Evolutionary conservation across 116 monocot genomes (phyloP).

Genomic region (Papilionanthe hybrid): DNA sequence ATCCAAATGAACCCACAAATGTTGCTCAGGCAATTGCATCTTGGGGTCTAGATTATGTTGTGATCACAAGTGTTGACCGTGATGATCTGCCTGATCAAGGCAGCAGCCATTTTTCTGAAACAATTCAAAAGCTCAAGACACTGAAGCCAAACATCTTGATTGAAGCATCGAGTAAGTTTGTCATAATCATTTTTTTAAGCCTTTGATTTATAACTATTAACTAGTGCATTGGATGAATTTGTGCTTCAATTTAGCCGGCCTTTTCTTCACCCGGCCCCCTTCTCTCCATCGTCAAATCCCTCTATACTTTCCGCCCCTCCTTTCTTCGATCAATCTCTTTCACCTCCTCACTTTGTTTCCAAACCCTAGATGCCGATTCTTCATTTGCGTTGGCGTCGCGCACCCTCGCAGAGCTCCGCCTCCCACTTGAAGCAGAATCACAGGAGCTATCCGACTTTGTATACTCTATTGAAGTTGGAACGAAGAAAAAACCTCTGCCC

Average conservation of each 20-base stretch:
- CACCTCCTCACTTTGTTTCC: slow-evolving; percentile 2
- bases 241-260: background rate
- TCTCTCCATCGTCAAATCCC: slow-evolving; percentile 25
- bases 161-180: slow-evolving; percentile 76
- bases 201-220: no score
- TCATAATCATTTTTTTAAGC: background rate
- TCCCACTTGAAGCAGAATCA: slow-evolving; percentile 52
- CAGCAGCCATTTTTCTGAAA: slow-evolving; percentile 85
- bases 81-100: slow-evolving; percentile 95
- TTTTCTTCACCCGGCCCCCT: slow-evolving; percentile 23
- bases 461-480: slow-evolving; percentile 85
- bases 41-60: slow-evolving; percentile 93
- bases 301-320: slow-evolving; percentile 9
- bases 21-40: slow-evolving; percentile 92
- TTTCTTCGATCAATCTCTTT: slow-evolving; percentile 11
- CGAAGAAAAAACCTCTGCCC: slow-evolving; percentile 75
- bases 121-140: slow-evolving; percentile 62
- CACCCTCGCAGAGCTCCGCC: slow-evolving; percentile 64
- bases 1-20: slow-evolving; percentile 84
- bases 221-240: no score
- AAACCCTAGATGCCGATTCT: slow-evolving; percentile 17
- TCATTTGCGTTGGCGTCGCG: slow-evolving; percentile 20
- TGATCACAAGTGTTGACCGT: slow-evolving; percentile 90
- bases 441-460: slow-evolving; percentile 63
- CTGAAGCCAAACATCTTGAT: slow-evolving; percentile 79